Evolutionary conservation across 106 monocot genomes (phyloP).

Genomic region (Hemerocallis citrina): DNA sequence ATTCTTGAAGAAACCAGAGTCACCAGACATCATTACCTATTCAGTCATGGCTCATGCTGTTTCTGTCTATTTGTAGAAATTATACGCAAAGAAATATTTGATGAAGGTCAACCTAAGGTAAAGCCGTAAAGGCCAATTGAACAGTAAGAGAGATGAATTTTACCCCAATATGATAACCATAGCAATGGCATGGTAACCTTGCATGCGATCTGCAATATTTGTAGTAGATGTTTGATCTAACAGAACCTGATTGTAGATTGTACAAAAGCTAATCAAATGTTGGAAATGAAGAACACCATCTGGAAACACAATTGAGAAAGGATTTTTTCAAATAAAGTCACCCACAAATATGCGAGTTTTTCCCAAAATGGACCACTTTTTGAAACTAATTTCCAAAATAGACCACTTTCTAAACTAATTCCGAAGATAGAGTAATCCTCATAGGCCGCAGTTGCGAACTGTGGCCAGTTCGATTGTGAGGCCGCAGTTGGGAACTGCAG

Average conservation of each 20-base stretch:
- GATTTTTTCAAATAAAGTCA: too few species aligned
- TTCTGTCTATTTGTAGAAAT: neutral
- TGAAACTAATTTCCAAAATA: too few species aligned
- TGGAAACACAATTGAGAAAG: too few species aligned
- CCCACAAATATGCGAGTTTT: too few species aligned
- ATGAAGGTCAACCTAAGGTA: neutral
- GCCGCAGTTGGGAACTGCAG: too few species aligned
- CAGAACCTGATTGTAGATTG: constrained; percentile 38
- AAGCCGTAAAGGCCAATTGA: neutral
- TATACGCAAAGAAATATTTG: neutral
- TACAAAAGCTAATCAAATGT: neutral
- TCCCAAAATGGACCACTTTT: too few species aligned
- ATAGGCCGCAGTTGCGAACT: too few species aligned
- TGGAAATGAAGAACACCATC: neutral
- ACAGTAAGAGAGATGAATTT: constrained; percentile 2
- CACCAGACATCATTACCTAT: neutral
- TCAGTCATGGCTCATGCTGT: neutral
- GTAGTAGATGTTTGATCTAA: constrained; percentile 44
- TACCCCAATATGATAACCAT: constrained; percentile 86
- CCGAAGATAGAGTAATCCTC: too few species aligned
- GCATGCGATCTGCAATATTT: constrained; percentile 65
- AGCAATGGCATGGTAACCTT: constrained; percentile 69
- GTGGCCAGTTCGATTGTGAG: too few species aligned
- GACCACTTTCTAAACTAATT: too few species aligned
- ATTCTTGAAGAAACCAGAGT: neutral